Base-by-base conservation (phyloP, 2,329 filamentous ascomycete genomes). In the Daldinia sp. region DNA sequence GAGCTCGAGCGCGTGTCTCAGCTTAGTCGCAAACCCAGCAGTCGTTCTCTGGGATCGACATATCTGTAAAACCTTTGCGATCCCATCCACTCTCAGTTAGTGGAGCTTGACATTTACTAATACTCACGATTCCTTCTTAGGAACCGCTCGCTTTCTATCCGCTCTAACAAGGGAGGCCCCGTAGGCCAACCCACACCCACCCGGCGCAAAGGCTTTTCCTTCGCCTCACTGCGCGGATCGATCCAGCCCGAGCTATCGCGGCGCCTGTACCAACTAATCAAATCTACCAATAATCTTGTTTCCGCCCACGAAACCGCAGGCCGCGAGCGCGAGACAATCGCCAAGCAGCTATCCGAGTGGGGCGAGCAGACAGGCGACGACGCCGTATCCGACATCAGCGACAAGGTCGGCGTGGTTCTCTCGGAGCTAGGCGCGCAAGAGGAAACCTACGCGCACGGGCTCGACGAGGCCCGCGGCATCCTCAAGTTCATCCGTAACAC, bases 401-500 rank as follows among this genome's bases (percentile, higher is more conserved):
- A 98, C 84, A 99, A 99, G 84, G 84, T 99, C 53, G 95, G 93
- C 52, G 94, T 98, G 35, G 82, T 99, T 71, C 82, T 99, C 63
- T 90, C 91, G 19, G 95, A 98, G 82, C 87, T 99, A 64, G 95
- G 93, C 53, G 93, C 97, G 79, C 93, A 96, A 78, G 95, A 99
- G 77, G 94, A 97, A 70, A 75, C 84, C 45, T 98, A 94, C 77
- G 92, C 94, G 3, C 90, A 94, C 77, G 89, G 89, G 49, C 78
- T 99, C 57, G 95, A 99, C 77, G 93, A 97, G 66, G 92, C 91
- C 69, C 87, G 95, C 49, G 85, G 82, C 30, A 80, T 93, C 21
- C 82, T 99, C 77, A 99, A 99, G 85, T 86, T 92, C 69, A 96
- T 99, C 70, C 87, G 95, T 69, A 96, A 99, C 78, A 97, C 93